These are phyloP conservation scores for Caryopteris hybrid DNA, from an alignment of 305 asterid genomes.

Conservation along the genomic window DNA sequence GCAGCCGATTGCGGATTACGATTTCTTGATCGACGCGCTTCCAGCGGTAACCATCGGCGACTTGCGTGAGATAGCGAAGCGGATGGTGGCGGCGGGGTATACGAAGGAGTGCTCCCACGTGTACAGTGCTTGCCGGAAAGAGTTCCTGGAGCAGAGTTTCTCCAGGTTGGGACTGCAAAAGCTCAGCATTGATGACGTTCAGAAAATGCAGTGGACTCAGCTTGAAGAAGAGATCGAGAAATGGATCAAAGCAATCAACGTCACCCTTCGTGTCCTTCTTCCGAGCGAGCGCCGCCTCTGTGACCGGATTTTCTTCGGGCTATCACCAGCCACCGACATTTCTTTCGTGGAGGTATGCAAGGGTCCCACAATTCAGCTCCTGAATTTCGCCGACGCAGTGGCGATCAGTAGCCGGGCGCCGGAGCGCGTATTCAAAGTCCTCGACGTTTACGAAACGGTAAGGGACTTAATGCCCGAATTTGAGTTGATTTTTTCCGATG, in stretches of 20 bases:
- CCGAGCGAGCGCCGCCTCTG: conserved; percentile 80
- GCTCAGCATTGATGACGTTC: conserved; percentile 67
- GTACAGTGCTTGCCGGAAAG: conserved; percentile 53
- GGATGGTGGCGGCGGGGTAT: conserved; percentile 77
- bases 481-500: conserved; percentile 60
- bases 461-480: conserved; percentile 75
- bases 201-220: conserved; percentile 64
- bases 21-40: conserved; percentile 51
- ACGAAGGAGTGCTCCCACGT: conserved; percentile 59
- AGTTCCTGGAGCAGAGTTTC: conserved; percentile 66
- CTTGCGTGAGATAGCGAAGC: conserved; percentile 52
- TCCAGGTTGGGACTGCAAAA: conserved; percentile 67
- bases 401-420: conserved; percentile 72
- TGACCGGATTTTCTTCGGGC: conserved; percentile 53
- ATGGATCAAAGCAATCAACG: conserved; percentile 69
- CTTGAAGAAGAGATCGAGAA: conserved; percentile 71
- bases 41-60: conserved; percentile 53
- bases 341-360: conserved; percentile 70
- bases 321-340: conserved; percentile 47
- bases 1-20: conserved; percentile 48
- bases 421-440: conserved; percentile 73
- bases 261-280: conserved; percentile 53
- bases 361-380: conserved; percentile 48
- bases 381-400: conserved; percentile 74
- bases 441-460: conserved; percentile 72